Evolutionary conservation across 2,329 filamentous ascomycete genomes (phyloP).

Genomic region (Monilinia vaccinii-corymbosi): DNA sequence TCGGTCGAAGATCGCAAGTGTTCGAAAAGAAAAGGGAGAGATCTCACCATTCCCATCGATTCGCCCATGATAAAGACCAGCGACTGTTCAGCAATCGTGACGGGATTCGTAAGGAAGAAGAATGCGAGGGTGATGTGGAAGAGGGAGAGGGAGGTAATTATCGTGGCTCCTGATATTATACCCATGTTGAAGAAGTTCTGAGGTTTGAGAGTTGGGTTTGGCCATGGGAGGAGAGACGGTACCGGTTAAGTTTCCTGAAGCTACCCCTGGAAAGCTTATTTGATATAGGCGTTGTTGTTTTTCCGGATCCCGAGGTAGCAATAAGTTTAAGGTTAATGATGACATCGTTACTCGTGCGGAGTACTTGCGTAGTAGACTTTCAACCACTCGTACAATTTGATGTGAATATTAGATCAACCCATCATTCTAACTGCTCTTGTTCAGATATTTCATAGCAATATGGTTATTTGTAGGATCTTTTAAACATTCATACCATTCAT

Average conservation of each 20-base stretch:
- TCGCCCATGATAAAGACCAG: conserved; percentile 76
- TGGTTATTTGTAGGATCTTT: no score
- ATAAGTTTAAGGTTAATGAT: no score
- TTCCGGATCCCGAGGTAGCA: neutral
- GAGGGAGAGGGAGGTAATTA: conserved; percentile 73
- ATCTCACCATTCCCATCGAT: conserved; percentile 67
- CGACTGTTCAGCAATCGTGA: conserved; percentile 65
- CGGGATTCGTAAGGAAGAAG: conserved; percentile 71
- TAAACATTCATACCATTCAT: no score
- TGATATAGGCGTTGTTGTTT: conserved; percentile 5
- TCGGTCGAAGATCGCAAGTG: neutral
- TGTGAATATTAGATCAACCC: no score
- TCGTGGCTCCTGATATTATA: conserved; percentile 68
- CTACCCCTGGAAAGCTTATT: conserved; percentile 2
- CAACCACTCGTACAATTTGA: no score
- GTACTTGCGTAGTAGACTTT: no score
- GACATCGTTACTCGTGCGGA: no score
- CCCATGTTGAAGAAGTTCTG: conserved; percentile 50
- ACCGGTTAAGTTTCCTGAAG: neutral
- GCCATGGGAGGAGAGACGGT: neutral
- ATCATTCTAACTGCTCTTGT: no score
- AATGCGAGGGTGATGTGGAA: conserved; percentile 79
- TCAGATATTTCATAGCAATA: no score
- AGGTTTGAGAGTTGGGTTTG: neutral
- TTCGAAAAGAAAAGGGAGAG: neutral